Evolutionary conservation across 108 stramenopile genomes (phyloP), one percentile per base, ranked within the genome.

Genomic region (Cyclotella distinguenda): DNA sequence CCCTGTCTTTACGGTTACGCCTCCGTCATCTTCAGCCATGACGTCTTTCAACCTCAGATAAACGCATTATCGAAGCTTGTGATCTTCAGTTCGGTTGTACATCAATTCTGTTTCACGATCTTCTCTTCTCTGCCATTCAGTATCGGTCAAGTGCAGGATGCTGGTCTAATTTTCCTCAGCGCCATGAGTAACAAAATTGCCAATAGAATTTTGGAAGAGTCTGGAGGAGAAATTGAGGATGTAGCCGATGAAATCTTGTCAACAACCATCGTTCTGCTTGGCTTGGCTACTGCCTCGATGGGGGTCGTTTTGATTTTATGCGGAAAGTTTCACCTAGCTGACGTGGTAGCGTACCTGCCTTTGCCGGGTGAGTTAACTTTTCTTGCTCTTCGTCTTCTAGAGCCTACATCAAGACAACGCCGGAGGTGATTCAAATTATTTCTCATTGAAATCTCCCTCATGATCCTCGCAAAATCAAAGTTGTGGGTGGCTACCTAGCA

Each of bases 121-220:
- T 86, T 90, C 40, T 88, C 86, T 3, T 77, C 85, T 12, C 70
- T 98, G 27, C 86, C 93, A 15, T 98, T 96, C 77, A 87, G 93
- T 40, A 95, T 96, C 51, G 96, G 96, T 19, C 87, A 85, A 31
- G 97, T 97, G 15, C 97, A 97, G 77, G 98, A 99, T 79, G 98
- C 98, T 1, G 98, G 98, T 12, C 70, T 97, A 31, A 97, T 97
- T 35, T 97, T 99, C 77, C 74, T 97, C 25, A 80, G 78, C 23
- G 64, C 66, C 60, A 99, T 99, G 93, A 88, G 92, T 13, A 84
- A 86, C 42, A 77, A 43, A 15, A 90, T 97, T 62, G 97, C 93
- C 16, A 69, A 77, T 31, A 53, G 50, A 13, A 83, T 93, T 51
- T 32, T 86, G 64, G 62, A 51, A 34, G 67, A 70, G 13, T 27